Evolutionary conservation across 768 basidiomycete genomes (phyloP).

Genomic region (Lyophyllum semitale): DNA sequence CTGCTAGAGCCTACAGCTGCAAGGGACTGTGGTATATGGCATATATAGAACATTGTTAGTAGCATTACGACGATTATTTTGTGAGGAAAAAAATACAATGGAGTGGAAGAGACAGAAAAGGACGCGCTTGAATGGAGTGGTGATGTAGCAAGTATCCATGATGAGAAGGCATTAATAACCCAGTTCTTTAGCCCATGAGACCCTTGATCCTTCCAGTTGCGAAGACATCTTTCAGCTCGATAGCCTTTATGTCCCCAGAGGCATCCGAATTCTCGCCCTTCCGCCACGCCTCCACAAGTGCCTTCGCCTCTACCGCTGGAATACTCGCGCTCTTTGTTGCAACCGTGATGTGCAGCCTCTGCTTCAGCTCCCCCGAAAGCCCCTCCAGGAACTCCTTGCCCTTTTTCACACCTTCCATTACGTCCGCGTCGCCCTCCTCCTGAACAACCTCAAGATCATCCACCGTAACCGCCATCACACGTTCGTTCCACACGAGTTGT

Average conservation of each 20-base stretch:
- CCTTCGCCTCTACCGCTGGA: constrained; percentile 68
- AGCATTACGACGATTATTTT: not conserved
- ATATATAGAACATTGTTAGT: not conserved
- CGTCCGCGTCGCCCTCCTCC: constrained; percentile 15
- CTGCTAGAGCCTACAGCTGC: constrained; percentile 20
- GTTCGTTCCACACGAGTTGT: constrained; percentile 70
- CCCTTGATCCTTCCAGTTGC: constrained; percentile 22
- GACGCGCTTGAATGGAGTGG: not conserved
- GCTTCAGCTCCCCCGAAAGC: constrained; percentile 47
- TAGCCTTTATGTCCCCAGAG: constrained; percentile 9
- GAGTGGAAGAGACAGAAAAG: not conserved
- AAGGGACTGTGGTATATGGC: not conserved
- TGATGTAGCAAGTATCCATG: not conserved
- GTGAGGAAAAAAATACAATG: not conserved
- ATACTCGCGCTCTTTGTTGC: constrained; percentile 63
- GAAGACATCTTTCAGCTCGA: constrained; percentile 13
- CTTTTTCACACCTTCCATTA: constrained; percentile 32
- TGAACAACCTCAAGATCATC: constrained; percentile 48
- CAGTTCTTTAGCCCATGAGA: constrained; percentile 1
- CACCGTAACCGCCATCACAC: constrained; percentile 81
- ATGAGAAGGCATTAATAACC: not conserved
- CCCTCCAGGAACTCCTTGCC: constrained; percentile 43
- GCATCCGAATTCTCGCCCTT: constrained; percentile 27
- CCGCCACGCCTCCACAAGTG: constrained; percentile 59
- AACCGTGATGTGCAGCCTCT: constrained; percentile 82